Conservation (phyloP, 208 protist genomes). For the Vickermania ingenoplastis region DNA sequence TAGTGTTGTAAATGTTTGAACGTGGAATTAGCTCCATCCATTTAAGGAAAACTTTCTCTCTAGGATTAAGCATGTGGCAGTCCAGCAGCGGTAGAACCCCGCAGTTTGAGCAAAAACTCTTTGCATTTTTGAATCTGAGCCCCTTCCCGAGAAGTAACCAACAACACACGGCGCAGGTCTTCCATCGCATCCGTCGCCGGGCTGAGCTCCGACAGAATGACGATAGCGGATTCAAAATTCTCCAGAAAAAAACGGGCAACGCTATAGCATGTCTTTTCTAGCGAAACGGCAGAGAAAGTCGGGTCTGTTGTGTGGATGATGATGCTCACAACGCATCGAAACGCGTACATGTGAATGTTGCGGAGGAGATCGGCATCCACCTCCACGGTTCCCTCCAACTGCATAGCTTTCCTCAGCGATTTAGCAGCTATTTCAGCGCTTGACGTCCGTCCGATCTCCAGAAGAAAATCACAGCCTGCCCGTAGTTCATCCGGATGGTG, state of each 20-base stretch:
- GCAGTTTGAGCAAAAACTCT: background rate
- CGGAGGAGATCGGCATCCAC: background rate
- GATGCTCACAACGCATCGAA: background rate
- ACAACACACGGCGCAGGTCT: background rate
- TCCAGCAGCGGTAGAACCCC: too few species aligned
- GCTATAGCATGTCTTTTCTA: background rate
- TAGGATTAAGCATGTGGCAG: too few species aligned
- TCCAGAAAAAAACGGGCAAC: background rate
- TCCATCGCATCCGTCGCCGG: background rate
- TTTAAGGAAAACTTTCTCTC: too few species aligned
- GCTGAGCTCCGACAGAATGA: background rate
- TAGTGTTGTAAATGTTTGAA: too few species aligned
- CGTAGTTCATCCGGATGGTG: background rate
- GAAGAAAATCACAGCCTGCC: slow-evolving; percentile 1
- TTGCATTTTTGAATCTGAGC: slow-evolving; percentile 1
- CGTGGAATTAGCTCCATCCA: too few species aligned
- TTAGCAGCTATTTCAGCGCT: slow-evolving; percentile 7
- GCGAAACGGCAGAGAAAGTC: background rate
- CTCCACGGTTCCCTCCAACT: background rate
- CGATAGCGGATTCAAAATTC: background rate
- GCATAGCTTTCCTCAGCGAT: slow-evolving; percentile 9
- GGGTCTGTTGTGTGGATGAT: background rate
- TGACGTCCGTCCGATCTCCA: background rate
- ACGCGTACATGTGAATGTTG: background rate
- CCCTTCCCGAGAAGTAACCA: background rate